Evolutionary conservation across 192 early-diverging fungal genomes (phyloP), one percentile per base, ranked within the genome.

Genomic region (Piromyces sp.): DNA sequence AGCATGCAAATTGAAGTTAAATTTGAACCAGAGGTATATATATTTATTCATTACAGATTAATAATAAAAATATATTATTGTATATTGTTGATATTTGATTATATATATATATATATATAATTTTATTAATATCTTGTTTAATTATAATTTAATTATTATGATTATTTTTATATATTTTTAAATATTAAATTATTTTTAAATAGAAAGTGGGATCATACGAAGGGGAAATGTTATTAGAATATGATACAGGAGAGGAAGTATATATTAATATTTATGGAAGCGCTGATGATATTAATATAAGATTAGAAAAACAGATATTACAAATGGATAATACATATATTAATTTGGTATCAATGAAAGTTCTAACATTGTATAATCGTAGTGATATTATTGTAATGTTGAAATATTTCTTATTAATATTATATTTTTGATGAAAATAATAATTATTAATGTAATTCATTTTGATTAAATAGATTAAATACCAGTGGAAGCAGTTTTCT

Each of bases 271-370:
- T 89, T 13, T 80, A 83, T 14, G 91, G 87, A 11, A 85, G 51
- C 16, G 88, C 89, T 15, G 88, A 87, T 42, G 85, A 92, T 80
- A 86, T 86, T 17, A 82, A 91, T 83, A 86, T 92, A 82, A 79
- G 87, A 79, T 83, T 92, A 17, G 91, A 91, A 79, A 89, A 87
- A 79, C 80, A 79, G 13, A 83, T 83, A 40, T 29, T 92, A 19
- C 79, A 80, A 30, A 80, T 92, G 81, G 88, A 90, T 26, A 87
- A 83, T 78, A 91, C 91, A 5, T 91, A 87, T 83, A 92, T 91
- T 79, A 86, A 83, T 16, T 80, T 92, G 29, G 68, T 81, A 0
- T 87, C 87, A 6, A 81, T 84, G 58, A 89, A 90, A 80, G 83
- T 81, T 0, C 78, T 92, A 16, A 86, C 83, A 79, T 84, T 92